Evolutionary conservation across 1,284 basidiomycete genomes (phyloP).

Genomic region (Puccinia triticina): DNA sequence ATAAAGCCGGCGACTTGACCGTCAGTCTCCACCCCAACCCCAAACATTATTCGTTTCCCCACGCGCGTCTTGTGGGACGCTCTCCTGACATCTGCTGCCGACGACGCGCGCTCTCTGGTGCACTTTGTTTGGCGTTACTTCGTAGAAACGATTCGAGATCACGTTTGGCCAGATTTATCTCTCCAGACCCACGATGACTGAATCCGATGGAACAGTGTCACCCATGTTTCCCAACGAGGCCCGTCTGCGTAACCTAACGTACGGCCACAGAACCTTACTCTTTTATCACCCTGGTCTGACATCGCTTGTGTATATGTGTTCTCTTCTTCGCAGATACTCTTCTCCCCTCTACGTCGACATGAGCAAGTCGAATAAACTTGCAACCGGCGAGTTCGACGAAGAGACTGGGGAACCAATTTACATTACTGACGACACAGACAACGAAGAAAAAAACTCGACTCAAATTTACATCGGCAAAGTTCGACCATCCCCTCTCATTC

Average conservation of each 20-base stretch:
- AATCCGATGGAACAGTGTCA: slow-evolving; percentile 90
- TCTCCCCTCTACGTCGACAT: slow-evolving; percentile 96
- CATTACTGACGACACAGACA: slow-evolving; percentile 68
- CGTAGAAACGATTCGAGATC: slow-evolving; percentile 89
- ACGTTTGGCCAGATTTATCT: slow-evolving; percentile 97
- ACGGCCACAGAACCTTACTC: not conserved
- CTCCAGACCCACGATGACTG: slow-evolving; percentile 88
- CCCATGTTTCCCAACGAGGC: slow-evolving; percentile 98
- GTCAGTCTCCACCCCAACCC: slow-evolving; percentile 59
- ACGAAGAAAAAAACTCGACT: slow-evolving; percentile 69
- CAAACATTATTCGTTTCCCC: not conserved
- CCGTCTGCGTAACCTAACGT: slow-evolving; percentile 76
- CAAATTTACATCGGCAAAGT: slow-evolving; percentile 98
- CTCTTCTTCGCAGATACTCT: slow-evolving; percentile 67
- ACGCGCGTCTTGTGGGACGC: not conserved
- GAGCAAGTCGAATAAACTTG: slow-evolving; percentile 78
- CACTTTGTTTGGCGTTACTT: not conserved
- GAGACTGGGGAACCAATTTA: slow-evolving; percentile 77
- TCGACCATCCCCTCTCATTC: slow-evolving; percentile 57
- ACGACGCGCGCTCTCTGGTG: no score
- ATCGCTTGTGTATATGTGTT: slow-evolving; percentile 5
- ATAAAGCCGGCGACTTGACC: slow-evolving; percentile 73
- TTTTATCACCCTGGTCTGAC: not conserved
- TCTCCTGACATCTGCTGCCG: not conserved
- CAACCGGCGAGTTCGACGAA: slow-evolving; percentile 68